These are phyloP conservation scores for Camellia oleifera DNA, from an alignment of 179 eudicot genomes.

Conservation along the genomic window DNA sequence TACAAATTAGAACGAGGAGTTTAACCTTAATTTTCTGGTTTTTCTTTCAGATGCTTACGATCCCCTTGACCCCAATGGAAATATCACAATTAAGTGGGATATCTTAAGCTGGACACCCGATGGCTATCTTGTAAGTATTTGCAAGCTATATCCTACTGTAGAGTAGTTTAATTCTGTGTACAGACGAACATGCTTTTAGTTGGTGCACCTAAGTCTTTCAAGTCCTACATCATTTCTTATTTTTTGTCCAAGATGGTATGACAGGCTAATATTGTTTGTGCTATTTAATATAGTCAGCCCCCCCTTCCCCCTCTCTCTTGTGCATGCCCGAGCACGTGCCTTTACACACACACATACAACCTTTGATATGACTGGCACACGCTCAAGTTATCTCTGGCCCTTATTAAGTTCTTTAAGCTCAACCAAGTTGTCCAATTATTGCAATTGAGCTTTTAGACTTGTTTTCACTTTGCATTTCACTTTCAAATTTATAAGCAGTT, in stretches of 20 bases:
- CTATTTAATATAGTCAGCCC: not conserved
- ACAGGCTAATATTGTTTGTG: not conserved
- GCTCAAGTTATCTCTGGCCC: not conserved
- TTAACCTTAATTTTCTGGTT: constrained; percentile 2
- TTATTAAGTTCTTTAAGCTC: not conserved
- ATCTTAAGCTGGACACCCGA: constrained; percentile 45
- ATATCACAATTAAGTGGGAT: constrained; percentile 60
- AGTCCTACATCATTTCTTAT: not conserved
- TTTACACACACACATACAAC: too few relatives aligned
- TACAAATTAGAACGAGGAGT: not conserved
- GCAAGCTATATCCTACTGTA: not conserved
- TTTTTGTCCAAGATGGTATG: not conserved
- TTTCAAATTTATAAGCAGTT: not conserved
- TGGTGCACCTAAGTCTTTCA: not conserved
- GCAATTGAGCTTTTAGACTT: not conserved
- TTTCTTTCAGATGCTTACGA: constrained; percentile 48
- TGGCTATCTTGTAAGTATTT: constrained; percentile 52
- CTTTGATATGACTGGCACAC: not conserved
- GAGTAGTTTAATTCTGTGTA: not conserved
- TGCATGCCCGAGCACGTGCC: too few relatives aligned
- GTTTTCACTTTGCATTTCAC: not conserved
- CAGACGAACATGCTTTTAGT: constrained; percentile 4
- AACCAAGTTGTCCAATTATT: not conserved
- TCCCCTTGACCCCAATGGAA: constrained; percentile 59
- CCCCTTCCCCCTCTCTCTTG: not conserved